A percentile compares a stretch with the other conserved stretches of the same genome.
These are phyloP conservation scores for Cicer arietinum DNA, from an alignment of 306 rosid genomes.

Conservation along the genomic window DNA sequence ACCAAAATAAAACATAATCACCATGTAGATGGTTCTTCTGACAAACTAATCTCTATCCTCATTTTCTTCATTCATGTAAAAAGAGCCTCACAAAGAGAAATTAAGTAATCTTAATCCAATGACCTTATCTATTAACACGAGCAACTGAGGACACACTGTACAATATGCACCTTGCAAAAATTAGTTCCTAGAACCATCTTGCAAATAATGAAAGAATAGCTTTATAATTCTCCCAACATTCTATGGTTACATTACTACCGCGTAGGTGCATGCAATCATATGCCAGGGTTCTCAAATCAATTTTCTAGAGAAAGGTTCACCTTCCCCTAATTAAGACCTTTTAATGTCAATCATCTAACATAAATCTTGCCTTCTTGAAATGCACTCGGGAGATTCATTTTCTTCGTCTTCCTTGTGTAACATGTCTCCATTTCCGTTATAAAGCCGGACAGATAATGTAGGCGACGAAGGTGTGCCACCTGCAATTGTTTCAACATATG, in stretches of 20 bases:
- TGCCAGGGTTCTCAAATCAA: constrained; percentile 26
- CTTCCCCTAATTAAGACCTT: constrained; percentile 30
- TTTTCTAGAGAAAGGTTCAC: constrained; percentile 26
- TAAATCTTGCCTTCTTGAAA: constrained; percentile 60
- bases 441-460: constrained; percentile 64
- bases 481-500: constrained; percentile 47
- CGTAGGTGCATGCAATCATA: constrained; percentile 31
- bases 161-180: constrained; percentile 35
- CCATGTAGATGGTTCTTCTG: constrained; percentile 43
- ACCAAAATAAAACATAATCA: constrained; percentile 15
- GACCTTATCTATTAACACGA: constrained; percentile 28
- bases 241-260: neutral
- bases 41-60: constrained; percentile 39
- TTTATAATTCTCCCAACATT: constrained; percentile 38
- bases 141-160: constrained; percentile 39
- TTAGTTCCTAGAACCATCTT: constrained; percentile 42
- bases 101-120: constrained; percentile 37
- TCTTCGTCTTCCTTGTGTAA: constrained; percentile 64
- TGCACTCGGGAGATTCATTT: constrained; percentile 48
- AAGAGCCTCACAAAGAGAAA: constrained; percentile 35
- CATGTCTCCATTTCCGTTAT: constrained; percentile 63
- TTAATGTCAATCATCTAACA: constrained; percentile 50
- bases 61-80: constrained; percentile 40
- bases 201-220: constrained; percentile 36
- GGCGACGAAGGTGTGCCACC: constrained; percentile 67